Evolutionary conservation across 2,329 filamentous ascomycete species (phyloP).

Genomic region (Harringtonia aguacate): DNA sequence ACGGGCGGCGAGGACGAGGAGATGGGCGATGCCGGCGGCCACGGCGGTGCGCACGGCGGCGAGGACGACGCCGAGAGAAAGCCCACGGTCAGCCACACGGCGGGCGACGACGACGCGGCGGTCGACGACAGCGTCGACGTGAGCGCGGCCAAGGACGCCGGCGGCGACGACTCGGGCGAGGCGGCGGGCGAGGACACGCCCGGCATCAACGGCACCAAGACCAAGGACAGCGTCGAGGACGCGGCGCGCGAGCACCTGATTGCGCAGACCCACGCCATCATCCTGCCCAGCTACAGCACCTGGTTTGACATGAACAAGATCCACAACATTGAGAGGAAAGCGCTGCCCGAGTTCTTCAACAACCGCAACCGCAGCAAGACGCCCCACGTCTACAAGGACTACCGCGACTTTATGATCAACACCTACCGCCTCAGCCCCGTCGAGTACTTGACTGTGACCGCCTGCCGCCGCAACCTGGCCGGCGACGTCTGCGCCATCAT

Average conservation of each 20-base stretch:
- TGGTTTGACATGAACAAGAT: constrained; percentile 99
- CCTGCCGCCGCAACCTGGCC: constrained; percentile 86
- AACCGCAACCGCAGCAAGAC: constrained; percentile 97
- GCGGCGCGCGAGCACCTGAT: constrained; percentile 87
- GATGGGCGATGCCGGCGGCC: constrained; percentile 65
- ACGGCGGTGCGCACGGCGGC: neutral
- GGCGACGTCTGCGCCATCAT: constrained; percentile 98
- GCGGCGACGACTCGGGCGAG: constrained; percentile 31
- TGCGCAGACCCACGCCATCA: constrained; percentile 88
- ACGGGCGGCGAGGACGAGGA: constrained; percentile 66
- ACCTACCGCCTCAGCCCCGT: constrained; percentile 93
- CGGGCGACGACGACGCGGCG: constrained; percentile 2
- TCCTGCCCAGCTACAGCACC: constrained; percentile 92
- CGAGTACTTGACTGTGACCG: constrained; percentile 94
- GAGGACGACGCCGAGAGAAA: neutral
- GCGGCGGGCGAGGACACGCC: constrained; percentile 33
- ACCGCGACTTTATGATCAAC: constrained; percentile 99
- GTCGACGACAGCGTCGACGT: neutral
- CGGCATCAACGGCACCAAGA: constrained; percentile 44
- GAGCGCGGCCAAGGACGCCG: constrained; percentile 20
- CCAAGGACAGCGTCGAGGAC: constrained; percentile 72
- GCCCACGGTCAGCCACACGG: neutral
- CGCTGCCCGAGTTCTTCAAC: constrained; percentile 97
- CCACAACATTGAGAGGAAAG: constrained; percentile 86
- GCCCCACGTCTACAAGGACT: constrained; percentile 93